These are phyloP conservation scores for Akanthomyces lecanii DNA, from an alignment of 2,329 filamentous ascomycete genomes.

Conservation along the genomic window DNA sequence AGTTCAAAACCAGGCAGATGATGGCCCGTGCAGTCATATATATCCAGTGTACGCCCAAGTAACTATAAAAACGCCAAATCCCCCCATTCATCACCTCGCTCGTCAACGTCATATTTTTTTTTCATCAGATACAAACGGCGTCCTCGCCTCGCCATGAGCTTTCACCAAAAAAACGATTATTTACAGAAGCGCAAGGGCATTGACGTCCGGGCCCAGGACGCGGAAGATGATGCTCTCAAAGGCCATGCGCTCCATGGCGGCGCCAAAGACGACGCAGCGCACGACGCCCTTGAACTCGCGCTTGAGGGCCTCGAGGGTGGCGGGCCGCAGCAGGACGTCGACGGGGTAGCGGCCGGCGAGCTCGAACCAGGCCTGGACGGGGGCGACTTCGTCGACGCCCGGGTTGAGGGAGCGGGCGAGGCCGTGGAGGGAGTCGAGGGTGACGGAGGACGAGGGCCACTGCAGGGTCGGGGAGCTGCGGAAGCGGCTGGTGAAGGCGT, in stretches of 20 bases:
- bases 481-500: constrained; percentile 22
- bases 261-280: constrained; percentile 45
- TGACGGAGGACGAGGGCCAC: constrained; percentile 39
- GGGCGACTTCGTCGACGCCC: constrained; percentile 41
- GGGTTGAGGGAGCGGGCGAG: constrained; percentile 43
- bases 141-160: too few relatives aligned
- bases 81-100: background rate
- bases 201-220: constrained; percentile 30
- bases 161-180: background rate
- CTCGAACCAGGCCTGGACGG: constrained; percentile 54
- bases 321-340: constrained; percentile 32
- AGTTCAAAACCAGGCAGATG: background rate
- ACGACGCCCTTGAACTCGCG: constrained; percentile 40
- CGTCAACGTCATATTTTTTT: background rate
- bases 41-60: constrained; percentile 5
- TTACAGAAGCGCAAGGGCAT: background rate
- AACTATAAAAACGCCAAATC: background rate
- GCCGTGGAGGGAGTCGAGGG: constrained; percentile 40
- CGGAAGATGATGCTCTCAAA: constrained; percentile 44
- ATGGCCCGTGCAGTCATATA: background rate
- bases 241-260: constrained; percentile 40
- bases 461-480: constrained; percentile 25
- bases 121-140: background rate
- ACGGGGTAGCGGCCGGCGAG: constrained; percentile 39
- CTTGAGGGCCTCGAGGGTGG: constrained; percentile 36